These are phyloP conservation scores for Cicer chorassanicum DNA, from an alignment of 306 rosid genomes.

Conservation along the genomic window DNA sequence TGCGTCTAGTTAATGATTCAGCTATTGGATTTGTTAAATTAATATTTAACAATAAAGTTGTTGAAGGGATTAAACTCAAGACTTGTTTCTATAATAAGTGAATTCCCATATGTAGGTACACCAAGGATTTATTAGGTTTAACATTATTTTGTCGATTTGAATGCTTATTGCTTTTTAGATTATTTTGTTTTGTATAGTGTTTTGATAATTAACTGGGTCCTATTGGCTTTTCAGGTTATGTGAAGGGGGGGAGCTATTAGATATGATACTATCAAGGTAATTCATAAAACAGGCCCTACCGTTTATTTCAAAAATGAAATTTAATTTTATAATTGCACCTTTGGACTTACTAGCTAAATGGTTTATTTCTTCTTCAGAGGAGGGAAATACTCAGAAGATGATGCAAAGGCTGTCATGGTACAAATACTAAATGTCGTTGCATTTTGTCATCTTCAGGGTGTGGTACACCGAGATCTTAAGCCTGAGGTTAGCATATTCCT, in stretches of 20 bases:
- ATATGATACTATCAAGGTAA: conserved; percentile 94
- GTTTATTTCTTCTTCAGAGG: conserved; percentile 63
- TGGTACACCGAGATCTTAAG: conserved; percentile 99
- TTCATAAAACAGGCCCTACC: conserved; percentile 34
- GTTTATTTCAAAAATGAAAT: background rate
- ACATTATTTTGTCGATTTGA: background rate
- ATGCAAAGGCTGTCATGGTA: conserved; percentile 92
- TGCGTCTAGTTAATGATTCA: background rate
- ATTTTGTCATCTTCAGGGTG: conserved; percentile 99
- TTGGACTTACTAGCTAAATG: conserved; percentile 42
- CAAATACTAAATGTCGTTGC: conserved; percentile 92
- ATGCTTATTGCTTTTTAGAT: conserved; percentile 12
- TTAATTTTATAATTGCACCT: conserved; percentile 35
- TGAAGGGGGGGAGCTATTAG: conserved; percentile 99
- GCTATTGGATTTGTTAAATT: conserved; percentile 12
- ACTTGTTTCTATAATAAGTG: background rate
- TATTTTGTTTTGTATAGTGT: background rate
- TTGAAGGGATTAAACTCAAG: background rate
- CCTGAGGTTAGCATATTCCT: conserved; percentile 75
- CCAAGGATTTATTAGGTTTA: conserved; percentile 20
- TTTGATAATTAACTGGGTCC: conserved; percentile 34
- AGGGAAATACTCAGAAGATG: conserved; percentile 97
- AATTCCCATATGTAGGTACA: background rate
- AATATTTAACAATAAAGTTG: background rate
- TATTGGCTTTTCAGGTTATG: conserved; percentile 78